phyloP scores from a whole-genome alignment of 306 rosid genomes.

The Potentilla sterilis region DNA sequence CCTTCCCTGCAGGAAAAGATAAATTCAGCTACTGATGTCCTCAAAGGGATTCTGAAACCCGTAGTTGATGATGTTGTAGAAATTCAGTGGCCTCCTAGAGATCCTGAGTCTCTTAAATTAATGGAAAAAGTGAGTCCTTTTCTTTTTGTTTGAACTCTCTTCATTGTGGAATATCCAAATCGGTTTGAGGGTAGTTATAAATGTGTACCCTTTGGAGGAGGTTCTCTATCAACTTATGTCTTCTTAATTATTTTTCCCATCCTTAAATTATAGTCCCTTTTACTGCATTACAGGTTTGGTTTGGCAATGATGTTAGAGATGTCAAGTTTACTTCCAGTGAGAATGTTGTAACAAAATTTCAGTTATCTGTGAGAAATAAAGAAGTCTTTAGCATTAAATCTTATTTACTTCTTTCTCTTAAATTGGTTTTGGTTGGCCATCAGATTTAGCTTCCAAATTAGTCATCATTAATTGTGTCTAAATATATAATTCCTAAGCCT shows the following conservation, averaged over 20 bases:
- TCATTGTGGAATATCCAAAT: not conserved
- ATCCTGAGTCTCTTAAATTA: conserved; percentile 58
- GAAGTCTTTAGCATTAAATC: not conserved
- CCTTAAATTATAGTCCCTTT: not conserved
- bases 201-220: not conserved
- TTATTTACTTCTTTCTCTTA: not conserved
- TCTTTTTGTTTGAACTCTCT: not conserved
- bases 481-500: not conserved
- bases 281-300: not conserved
- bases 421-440: not conserved
- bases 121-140: conserved; percentile 62
- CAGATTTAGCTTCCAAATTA: not conserved
- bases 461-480: not conserved
- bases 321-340: not conserved
- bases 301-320: not conserved
- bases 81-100: conserved; percentile 87
- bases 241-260: not conserved
- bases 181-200: not conserved
- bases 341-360: not conserved
- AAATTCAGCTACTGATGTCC: conserved; percentile 83
- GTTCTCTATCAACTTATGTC: not conserved
- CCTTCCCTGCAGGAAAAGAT: conserved; percentile 67
- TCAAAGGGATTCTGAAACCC: conserved; percentile 74
- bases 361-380: not conserved
- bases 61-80: conserved; percentile 72